A percentile compares a stretch with the other conserved stretches of the same genome.
These are phyloP conservation scores for Alternaria panax DNA, from an alignment of 2,329 filamentous ascomycete genomes.

Conservation along the genomic window DNA sequence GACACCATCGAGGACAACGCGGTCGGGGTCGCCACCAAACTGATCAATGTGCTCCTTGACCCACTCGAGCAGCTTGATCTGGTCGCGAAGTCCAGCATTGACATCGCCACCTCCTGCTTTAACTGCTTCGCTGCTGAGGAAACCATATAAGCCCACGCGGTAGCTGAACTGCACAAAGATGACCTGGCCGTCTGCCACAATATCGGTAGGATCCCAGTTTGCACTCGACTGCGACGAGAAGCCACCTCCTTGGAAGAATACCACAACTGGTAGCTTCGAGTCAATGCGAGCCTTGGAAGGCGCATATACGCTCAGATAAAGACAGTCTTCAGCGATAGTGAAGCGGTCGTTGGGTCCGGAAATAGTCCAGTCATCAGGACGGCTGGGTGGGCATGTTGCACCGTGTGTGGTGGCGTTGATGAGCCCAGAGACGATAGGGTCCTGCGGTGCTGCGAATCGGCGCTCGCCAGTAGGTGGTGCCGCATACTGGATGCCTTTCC, in stretches of 20 bases:
- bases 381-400: constrained; percentile 44
- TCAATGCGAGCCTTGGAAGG: constrained; percentile 60
- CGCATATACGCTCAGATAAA: constrained; percentile 71
- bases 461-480: constrained; percentile 70
- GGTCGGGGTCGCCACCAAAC: constrained; percentile 74
- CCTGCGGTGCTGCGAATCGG: constrained; percentile 70
- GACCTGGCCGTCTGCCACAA: constrained; percentile 69
- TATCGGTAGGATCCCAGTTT: constrained; percentile 66
- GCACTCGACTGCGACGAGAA: constrained; percentile 57
- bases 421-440: constrained; percentile 15
- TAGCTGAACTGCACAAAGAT: constrained; percentile 79
- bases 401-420: constrained; percentile 38
- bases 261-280: constrained; percentile 69
- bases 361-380: constrained; percentile 32
- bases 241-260: constrained; percentile 61
- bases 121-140: constrained; percentile 68
- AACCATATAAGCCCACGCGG: constrained; percentile 76
- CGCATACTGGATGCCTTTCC: constrained; percentile 77
- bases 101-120: constrained; percentile 56
- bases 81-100: constrained; percentile 76
- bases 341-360: constrained; percentile 21
- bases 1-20: constrained; percentile 73
- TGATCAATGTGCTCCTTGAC: constrained; percentile 68
- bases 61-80: constrained; percentile 74
- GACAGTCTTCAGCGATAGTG: constrained; percentile 67